Percentiles rank a stretch among this genome's conserved stretches.
Evolutionary conservation across 768 basidiomycete genomes (phyloP).

Genomic region (Cystobasidium tubakii): DNA sequence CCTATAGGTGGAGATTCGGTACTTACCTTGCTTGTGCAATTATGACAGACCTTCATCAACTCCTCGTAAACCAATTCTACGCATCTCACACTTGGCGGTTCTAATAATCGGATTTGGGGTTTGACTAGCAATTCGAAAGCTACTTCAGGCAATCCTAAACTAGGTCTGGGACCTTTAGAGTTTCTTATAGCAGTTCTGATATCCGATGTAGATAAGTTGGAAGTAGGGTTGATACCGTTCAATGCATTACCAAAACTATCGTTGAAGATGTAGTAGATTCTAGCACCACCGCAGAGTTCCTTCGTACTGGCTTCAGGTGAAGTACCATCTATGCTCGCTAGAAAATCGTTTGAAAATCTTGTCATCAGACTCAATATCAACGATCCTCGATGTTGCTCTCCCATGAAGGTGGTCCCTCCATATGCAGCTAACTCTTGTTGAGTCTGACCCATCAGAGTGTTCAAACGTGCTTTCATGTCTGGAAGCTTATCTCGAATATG

Average conservation of each 20-base stretch:
- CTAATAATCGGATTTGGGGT: conserved; percentile 93
- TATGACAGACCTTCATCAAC: conserved; percentile 97
- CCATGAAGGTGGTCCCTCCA: conserved; percentile 84
- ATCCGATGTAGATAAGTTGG: conserved; percentile 84
- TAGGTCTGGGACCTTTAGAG: conserved; percentile 92
- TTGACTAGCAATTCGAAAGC: conserved; percentile 96
- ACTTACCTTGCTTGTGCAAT: conserved; percentile 60
- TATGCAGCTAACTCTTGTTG: conserved; percentile 97
- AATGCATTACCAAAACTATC: conserved; percentile 93
- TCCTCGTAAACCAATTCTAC: conserved; percentile 99
- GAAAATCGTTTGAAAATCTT: conserved; percentile 92
- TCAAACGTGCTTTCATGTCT: conserved; percentile 97
- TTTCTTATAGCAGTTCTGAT: conserved; percentile 98
- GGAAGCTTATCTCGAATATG: conserved; percentile 98
- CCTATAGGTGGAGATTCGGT: conserved; percentile 6
- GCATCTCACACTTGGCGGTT: conserved; percentile 87
- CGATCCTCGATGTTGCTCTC: conserved; percentile 78
- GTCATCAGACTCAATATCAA: conserved; percentile 95
- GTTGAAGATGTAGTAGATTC: conserved; percentile 99
- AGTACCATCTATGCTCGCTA: conserved; percentile 94
- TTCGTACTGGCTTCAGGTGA: conserved; percentile 95
- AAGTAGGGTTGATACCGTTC: conserved; percentile 78
- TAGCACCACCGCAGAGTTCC: conserved; percentile 92
- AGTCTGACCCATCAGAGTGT: conserved; percentile 96
- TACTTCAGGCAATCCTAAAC: conserved; percentile 91